Percentiles rank a stretch among this genome's conserved stretches.
These are phyloP conservation scores for Cystofilobasidium bisporidii DNA, from an alignment of 768 basidiomycete genomes.

Conservation along the genomic window DNA sequence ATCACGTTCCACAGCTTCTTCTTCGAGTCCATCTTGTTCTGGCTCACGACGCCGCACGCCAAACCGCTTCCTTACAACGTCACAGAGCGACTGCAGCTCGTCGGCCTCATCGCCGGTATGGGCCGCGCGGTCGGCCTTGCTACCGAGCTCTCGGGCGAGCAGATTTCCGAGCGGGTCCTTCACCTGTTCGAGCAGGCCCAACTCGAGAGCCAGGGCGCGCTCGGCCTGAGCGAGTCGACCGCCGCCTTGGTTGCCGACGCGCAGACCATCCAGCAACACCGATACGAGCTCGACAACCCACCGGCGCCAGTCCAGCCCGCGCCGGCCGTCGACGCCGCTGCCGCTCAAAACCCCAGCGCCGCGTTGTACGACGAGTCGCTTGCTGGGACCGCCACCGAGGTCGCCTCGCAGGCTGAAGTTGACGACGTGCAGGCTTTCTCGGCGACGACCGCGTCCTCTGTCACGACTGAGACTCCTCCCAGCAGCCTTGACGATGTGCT, in stretches of 20 bases:
- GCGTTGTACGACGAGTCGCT: conserved; percentile 22
- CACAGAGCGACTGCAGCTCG: conserved; percentile 17
- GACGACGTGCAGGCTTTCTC: conserved; percentile 16
- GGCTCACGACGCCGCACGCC: conserved; percentile 12
- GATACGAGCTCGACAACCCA: conserved; percentile 12
- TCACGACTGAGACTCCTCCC: background rate
- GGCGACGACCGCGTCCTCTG: conserved; percentile 8
- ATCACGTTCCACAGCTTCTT: conserved; percentile 23
- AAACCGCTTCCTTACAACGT: conserved; percentile 2
- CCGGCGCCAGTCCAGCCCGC: background rate
- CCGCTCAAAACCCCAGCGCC: too few species aligned
- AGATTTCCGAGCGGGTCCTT: conserved; percentile 8
- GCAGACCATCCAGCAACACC: background rate
- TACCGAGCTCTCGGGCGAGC: background rate
- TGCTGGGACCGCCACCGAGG: conserved; percentile 28
- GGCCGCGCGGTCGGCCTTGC: conserved; percentile 3
- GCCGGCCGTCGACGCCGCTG: conserved; percentile 27
- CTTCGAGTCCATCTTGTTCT: conserved; percentile 20
- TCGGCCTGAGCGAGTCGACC: background rate
- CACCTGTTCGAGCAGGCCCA: conserved; percentile 28
- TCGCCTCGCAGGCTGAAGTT: conserved; percentile 25
- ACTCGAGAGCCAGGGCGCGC: conserved; percentile 23
- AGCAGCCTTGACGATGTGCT: conserved; percentile 30
- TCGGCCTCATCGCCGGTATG: conserved; percentile 3
- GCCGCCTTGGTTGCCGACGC: conserved; percentile 11